Percentiles rank a stretch among this genome's conserved stretches.
Conservation (phyloP, 2,329 filamentous ascomycete species). For the Stagonosporopsis rhizophila region DNA sequence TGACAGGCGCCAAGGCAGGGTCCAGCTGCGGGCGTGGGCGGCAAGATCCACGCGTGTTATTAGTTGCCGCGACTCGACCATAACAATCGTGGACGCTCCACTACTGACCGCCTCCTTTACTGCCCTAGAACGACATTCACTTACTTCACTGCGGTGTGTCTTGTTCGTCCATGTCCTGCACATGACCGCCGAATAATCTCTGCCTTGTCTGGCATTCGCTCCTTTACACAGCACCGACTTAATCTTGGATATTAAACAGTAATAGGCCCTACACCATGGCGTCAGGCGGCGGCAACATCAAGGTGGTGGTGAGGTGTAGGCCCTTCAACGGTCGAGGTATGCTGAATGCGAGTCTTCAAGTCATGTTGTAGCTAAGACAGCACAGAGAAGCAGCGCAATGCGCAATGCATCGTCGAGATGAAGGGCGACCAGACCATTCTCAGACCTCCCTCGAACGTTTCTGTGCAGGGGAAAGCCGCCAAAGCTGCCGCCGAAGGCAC, state of each 20-base stretch:
- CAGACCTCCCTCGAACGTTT: conserved; percentile 69
- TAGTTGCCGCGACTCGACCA: conserved; percentile 36
- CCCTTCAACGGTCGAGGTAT: conserved; percentile 95
- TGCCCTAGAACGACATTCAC: conserved; percentile 3
- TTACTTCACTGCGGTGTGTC: background rate
- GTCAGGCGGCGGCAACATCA: conserved; percentile 92
- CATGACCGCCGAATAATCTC: conserved; percentile 28
- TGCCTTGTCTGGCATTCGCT: conserved; percentile 24
- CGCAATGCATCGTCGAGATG: conserved; percentile 98
- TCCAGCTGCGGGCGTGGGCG: conserved; percentile 21
- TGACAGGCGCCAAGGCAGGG: conserved; percentile 26
- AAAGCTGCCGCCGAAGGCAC: conserved; percentile 70
- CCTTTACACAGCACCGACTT: conserved; percentile 17
- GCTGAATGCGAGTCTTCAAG: background rate
- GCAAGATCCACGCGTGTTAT: conserved; percentile 39
- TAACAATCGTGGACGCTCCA: conserved; percentile 22
- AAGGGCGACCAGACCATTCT: conserved; percentile 90
- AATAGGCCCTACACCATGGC: conserved; percentile 59
- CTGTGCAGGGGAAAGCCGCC: conserved; percentile 66
- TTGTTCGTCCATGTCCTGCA: conserved; percentile 31
- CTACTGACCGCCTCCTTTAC: conserved; percentile 35
- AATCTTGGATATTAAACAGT: conserved; percentile 8
- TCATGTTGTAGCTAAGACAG: conserved; percentile 23
- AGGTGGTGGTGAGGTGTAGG: conserved; percentile 96
- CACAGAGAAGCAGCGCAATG: conserved; percentile 83